These are phyloP conservation scores for Erigeron canadensis DNA, from an alignment of 129 eudicot genomes.

Conservation along the genomic window DNA sequence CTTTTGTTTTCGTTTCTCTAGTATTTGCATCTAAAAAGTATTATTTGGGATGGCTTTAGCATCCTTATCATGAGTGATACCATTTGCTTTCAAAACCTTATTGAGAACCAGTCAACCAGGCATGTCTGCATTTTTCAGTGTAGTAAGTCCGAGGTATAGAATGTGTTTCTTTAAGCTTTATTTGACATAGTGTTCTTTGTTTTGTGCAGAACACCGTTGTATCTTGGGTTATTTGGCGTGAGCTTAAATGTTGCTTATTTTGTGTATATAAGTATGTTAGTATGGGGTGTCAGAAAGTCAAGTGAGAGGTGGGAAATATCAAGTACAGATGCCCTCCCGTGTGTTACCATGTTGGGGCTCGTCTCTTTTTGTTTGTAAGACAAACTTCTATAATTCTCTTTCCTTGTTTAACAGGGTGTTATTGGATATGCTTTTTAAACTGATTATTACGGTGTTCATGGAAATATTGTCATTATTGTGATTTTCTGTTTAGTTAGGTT, in stretches of 20 bases:
- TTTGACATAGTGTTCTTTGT: not conserved
- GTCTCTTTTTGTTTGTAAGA: constrained; percentile 79
- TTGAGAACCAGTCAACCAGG: no score
- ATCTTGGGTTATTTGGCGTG: constrained; percentile 69
- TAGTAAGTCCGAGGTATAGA: not conserved
- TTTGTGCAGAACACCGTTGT: constrained; percentile 68
- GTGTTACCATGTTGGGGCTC: constrained; percentile 66
- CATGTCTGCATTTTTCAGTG: not conserved
- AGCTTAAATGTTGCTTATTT: constrained; percentile 53
- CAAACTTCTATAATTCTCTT: constrained; percentile 7
- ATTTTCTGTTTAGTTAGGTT: not conserved
- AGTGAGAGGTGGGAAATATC: constrained; percentile 82
- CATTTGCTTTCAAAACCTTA: not conserved
- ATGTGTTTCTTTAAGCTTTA: not conserved
- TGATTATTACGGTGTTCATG: not conserved
- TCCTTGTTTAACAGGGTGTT: not conserved
- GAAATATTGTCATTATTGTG: not conserved
- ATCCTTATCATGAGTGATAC: no score
- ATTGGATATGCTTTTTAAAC: constrained; percentile 1
- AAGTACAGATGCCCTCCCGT: constrained; percentile 73
- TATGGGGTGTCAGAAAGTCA: constrained; percentile 64
- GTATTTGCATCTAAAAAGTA: not conserved
- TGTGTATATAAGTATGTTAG: constrained; percentile 65
- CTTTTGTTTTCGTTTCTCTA: not conserved
- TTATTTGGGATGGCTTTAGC: no score